Conservation (phyloP, 1,284 basidiomycete species). For the Apiotrichum brassicae region DNA sequence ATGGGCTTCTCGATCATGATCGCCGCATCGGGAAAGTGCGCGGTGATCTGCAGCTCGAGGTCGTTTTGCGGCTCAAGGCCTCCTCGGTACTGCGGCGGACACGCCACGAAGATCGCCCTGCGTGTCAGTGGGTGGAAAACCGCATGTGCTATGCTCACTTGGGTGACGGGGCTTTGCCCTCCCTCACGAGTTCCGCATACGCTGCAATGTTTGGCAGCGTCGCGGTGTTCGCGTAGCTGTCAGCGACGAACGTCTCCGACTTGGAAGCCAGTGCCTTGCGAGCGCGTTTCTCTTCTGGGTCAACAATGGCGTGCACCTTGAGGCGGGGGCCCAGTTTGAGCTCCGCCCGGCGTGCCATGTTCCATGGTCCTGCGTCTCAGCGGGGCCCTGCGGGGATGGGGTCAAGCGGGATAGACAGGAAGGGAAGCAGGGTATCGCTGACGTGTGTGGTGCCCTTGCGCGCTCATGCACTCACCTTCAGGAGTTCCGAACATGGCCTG, state of each 20-base stretch:
- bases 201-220: conserved; percentile 78
- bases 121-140: not conserved
- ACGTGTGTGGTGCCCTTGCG: no score
- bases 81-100: conserved; percentile 86
- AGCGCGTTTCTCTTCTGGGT: conserved; percentile 76
- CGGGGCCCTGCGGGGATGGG: no score
- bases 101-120: conserved; percentile 77
- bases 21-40: conserved; percentile 75
- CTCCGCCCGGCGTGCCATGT: conserved; percentile 34
- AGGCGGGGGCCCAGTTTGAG: conserved; percentile 82
- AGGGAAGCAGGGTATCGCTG: no score
- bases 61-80: conserved; percentile 65
- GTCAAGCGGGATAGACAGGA: no score
- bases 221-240: conserved; percentile 80
- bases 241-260: conserved; percentile 74
- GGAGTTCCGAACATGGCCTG: conserved; percentile 45
- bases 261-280: conserved; percentile 73
- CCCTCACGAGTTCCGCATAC: conserved; percentile 50
- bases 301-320: conserved; percentile 86
- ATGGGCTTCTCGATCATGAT: conserved; percentile 83
- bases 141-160: conserved; percentile 37
- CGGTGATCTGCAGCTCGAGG: conserved; percentile 80
- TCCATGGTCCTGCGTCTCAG: conserved; percentile 33
- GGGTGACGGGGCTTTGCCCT: conserved; percentile 43
- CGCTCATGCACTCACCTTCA: conserved; percentile 26